Evolutionary conservation across 2,329 filamentous ascomycete genomes (phyloP).

Genomic region (Colletotrichum chlorophyti): DNA sequence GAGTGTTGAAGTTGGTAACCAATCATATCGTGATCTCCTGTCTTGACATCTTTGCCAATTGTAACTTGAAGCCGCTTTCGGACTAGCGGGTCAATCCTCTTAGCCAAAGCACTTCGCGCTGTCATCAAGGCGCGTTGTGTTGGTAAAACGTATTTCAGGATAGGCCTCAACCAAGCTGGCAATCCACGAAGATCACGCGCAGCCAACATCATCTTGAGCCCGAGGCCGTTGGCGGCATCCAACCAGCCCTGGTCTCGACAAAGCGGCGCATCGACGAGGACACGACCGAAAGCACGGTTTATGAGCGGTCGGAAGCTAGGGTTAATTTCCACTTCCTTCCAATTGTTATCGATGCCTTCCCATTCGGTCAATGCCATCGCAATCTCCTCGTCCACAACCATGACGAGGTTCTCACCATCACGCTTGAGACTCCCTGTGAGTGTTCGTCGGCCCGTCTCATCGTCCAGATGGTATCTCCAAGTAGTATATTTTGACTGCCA

Average conservation of each 20-base stretch:
- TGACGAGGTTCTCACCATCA: not conserved
- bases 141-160: not conserved
- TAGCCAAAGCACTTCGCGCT: not conserved
- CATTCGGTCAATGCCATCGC: not conserved
- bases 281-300: not conserved
- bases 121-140: not conserved
- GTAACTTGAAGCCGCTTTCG: not conserved
- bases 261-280: not conserved
- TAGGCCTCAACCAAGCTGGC: not conserved
- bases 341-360: not conserved
- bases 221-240: not conserved
- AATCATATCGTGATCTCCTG: not conserved
- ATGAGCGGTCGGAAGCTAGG: not conserved
- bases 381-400: slow-evolving; percentile 1
- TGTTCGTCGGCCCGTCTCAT: slow-evolving; percentile 1
- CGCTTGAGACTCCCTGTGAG: slow-evolving; percentile 3
- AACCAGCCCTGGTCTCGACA: not conserved
- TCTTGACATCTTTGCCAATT: too few species aligned
- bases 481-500: slow-evolving; percentile 9
- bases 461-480: slow-evolving; percentile 8
- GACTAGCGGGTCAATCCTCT: not conserved
- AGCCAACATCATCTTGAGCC: slow-evolving; percentile 8
- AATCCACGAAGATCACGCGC: slow-evolving; percentile 2
- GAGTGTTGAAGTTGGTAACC: not conserved
- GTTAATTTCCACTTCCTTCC: not conserved